Evolutionary conservation across 2,329 filamentous ascomycete species (phyloP).

Genomic region (Aspergillus glaucus): DNA sequence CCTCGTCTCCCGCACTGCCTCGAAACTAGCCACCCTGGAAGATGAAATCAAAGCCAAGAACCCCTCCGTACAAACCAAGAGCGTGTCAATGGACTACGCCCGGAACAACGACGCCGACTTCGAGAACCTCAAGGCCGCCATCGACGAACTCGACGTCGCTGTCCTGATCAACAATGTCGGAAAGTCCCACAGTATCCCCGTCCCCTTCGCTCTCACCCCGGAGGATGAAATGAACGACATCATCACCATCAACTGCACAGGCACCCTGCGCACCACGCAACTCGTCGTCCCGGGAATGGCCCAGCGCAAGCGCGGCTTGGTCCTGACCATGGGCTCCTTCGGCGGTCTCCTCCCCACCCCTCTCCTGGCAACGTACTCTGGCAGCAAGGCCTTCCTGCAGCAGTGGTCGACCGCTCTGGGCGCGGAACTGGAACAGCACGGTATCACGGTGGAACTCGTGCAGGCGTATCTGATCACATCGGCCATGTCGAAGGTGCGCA

Average conservation of each 20-base stretch:
- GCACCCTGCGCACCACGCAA: slow-evolving; percentile 81
- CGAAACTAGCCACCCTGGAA: slow-evolving; percentile 75
- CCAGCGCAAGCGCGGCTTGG: slow-evolving; percentile 74
- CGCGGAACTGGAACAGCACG: slow-evolving; percentile 71
- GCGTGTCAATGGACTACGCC: slow-evolving; percentile 86
- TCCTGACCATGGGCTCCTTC: slow-evolving; percentile 96
- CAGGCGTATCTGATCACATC: slow-evolving; percentile 90
- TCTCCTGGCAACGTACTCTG: slow-evolving; percentile 89
- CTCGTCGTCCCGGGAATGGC: slow-evolving; percentile 79
- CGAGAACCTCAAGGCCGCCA: slow-evolving; percentile 59
- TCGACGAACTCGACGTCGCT: slow-evolving; percentile 70
- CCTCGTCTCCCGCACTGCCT: slow-evolving; percentile 89
- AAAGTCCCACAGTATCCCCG: slow-evolving; percentile 86
- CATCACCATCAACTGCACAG: slow-evolving; percentile 89
- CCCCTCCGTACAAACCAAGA: slow-evolving; percentile 64
- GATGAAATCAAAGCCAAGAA: slow-evolving; percentile 66
- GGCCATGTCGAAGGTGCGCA: slow-evolving; percentile 94
- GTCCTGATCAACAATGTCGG: slow-evolving; percentile 97
- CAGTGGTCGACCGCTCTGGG: slow-evolving; percentile 87
- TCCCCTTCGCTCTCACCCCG: slow-evolving; percentile 75
- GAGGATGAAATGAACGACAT: slow-evolving; percentile 80
- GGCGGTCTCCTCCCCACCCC: slow-evolving; percentile 88
- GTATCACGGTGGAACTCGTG: slow-evolving; percentile 84
- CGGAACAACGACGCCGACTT: slow-evolving; percentile 75
- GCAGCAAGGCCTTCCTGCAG: slow-evolving; percentile 96